phyloP scores from a whole-genome alignment of 495 filamentous ascomycete species.

The Xylaria venustula region DNA sequence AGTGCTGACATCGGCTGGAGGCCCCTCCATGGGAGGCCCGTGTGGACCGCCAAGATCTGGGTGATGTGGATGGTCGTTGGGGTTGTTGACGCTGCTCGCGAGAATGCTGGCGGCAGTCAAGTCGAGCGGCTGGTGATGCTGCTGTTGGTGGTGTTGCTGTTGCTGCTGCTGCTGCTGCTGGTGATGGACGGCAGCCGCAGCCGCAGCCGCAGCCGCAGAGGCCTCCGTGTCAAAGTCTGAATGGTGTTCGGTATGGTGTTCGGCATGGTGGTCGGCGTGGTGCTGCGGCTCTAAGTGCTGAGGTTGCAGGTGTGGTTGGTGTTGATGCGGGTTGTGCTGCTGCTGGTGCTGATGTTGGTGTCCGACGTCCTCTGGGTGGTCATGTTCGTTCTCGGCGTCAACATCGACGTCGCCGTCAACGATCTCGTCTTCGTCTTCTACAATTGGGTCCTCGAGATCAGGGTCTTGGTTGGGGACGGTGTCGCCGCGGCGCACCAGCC shows the following conservation, averaged over 20 bases:
- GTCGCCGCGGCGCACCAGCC: slow-evolving; percentile 27
- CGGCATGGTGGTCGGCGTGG: slow-evolving; percentile 19
- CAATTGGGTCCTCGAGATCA: slow-evolving; percentile 20
- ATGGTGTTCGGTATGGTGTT: slow-evolving; percentile 20
- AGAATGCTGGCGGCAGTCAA: slow-evolving; percentile 30
- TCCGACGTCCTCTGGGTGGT: slow-evolving; percentile 7
- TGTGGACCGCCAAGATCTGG: slow-evolving; percentile 20
- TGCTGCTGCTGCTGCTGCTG: slow-evolving; percentile 26
- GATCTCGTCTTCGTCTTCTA: slow-evolving; percentile 18
- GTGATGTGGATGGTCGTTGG: slow-evolving; percentile 15
- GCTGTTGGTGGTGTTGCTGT: slow-evolving; percentile 24
- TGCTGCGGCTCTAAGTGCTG: slow-evolving; percentile 13
- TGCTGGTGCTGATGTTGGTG: slow-evolving; percentile 1
- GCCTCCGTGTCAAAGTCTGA: slow-evolving; percentile 35
- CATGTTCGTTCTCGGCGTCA: slow-evolving; percentile 17
- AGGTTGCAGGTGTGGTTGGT: neutral
- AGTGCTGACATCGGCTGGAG: slow-evolving; percentile 26
- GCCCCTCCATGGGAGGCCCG: slow-evolving; percentile 21
- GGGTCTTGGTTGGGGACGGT: slow-evolving; percentile 18
- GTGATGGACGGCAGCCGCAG: slow-evolving; percentile 31
- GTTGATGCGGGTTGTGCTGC: neutral
- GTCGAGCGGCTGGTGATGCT: slow-evolving; percentile 28
- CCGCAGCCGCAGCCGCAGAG: slow-evolving; percentile 34
- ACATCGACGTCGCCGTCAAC: slow-evolving; percentile 14
- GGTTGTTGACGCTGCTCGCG: slow-evolving; percentile 26